phyloP scores from a whole-genome alignment of 108 stramenopile species.

The Cyclotella cryptica region DNA sequence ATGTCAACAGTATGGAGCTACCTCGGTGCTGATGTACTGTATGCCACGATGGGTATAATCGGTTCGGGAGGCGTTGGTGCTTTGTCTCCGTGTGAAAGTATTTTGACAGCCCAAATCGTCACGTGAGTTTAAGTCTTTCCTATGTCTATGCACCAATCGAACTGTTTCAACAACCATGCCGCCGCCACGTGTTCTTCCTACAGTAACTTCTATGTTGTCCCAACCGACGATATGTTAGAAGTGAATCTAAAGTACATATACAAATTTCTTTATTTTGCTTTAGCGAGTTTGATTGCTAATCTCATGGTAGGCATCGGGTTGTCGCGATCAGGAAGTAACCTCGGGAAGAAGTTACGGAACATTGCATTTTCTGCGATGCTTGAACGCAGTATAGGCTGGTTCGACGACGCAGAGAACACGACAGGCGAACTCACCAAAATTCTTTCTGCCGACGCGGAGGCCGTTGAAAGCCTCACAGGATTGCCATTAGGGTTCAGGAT shows the following conservation, averaged over 20 bases:
- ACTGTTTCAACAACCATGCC: not conserved
- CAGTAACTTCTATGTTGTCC: slow-evolving; percentile 33
- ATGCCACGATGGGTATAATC: slow-evolving; percentile 29
- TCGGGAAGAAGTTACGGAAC: slow-evolving; percentile 34
- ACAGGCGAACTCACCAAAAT: slow-evolving; percentile 47
- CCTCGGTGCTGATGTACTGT: slow-evolving; percentile 26
- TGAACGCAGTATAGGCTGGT: slow-evolving; percentile 47
- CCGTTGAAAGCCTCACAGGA: slow-evolving; percentile 37
- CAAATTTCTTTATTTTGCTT: slow-evolving; percentile 36
- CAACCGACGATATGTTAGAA: slow-evolving; percentile 33
- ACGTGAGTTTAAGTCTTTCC: not conserved
- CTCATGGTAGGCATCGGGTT: slow-evolving; percentile 43
- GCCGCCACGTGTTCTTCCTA: not conserved
- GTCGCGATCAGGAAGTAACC: slow-evolving; percentile 40
- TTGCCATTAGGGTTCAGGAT: slow-evolving; percentile 40
- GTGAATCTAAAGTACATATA: slow-evolving; percentile 21
- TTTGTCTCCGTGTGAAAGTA: slow-evolving; percentile 48
- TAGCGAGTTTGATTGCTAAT: slow-evolving; percentile 43
- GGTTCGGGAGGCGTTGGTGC: slow-evolving; percentile 39
- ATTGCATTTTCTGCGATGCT: slow-evolving; percentile 42
- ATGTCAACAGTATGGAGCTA: slow-evolving; percentile 36
- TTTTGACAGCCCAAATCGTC: slow-evolving; percentile 51
- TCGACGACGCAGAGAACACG: slow-evolving; percentile 39
- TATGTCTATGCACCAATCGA: not conserved
- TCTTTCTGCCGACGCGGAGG: slow-evolving; percentile 42